A percentile compares a stretch with the other conserved stretches of the same genome.
These are phyloP conservation scores for Nakaseomyces kungkrabaensis DNA, from an alignment of 1,139 yeast species.

Conservation along the genomic window DNA sequence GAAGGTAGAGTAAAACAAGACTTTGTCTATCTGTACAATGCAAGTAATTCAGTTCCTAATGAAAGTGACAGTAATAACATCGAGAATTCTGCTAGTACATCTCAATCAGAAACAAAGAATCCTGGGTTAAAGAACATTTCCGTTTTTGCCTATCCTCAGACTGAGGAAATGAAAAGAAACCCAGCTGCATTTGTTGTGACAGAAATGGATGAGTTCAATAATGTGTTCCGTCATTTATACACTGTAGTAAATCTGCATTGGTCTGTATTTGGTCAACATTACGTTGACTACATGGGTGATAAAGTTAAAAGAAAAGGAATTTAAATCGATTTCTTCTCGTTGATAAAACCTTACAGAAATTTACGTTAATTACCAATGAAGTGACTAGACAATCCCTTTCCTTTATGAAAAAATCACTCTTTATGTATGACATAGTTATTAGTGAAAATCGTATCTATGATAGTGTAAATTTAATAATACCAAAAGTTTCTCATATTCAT, in stretches of 20 bases:
- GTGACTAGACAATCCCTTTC: no score
- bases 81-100: background rate
- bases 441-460: background rate
- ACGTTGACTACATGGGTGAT: constrained; percentile 24
- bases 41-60: constrained; percentile 1
- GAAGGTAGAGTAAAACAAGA: constrained; percentile 30
- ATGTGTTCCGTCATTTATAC: constrained; percentile 28
- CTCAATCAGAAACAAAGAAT: background rate
- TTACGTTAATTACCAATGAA: background rate
- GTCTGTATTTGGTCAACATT: constrained; percentile 31
- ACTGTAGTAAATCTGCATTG: constrained; percentile 29
- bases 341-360: no score
- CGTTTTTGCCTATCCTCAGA: background rate
- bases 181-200: constrained; percentile 12
- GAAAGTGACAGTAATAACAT: constrained; percentile 1
- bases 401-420: background rate
- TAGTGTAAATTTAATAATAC: background rate
- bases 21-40: constrained; percentile 25
- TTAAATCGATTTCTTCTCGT: background rate
- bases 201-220: constrained; percentile 29
- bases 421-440: background rate
- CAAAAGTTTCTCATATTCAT: background rate
- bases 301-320: constrained; percentile 12
- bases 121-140: background rate
- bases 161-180: background rate